These are phyloP conservation scores for Schizonepeta tenuifolia DNA, from an alignment of 257 asterid genomes.

Conservation along the genomic window DNA sequence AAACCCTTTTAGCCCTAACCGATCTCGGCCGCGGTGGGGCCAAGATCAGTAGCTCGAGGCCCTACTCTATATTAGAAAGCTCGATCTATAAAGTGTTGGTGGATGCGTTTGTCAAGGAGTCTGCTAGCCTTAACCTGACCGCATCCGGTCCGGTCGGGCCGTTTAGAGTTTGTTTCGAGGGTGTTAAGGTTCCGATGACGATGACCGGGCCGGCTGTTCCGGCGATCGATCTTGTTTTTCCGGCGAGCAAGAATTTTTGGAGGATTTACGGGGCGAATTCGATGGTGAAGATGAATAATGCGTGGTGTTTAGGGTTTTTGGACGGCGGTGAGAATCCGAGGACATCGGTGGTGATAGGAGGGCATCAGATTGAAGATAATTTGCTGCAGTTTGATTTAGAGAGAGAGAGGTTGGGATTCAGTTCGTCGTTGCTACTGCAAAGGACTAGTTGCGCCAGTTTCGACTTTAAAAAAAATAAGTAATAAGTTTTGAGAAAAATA, in stretches of 20 bases:
- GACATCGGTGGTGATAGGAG: slow-evolving; percentile 44
- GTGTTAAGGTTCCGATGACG: slow-evolving; percentile 13
- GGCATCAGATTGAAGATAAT: slow-evolving; percentile 43
- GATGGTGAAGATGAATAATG: slow-evolving; percentile 34
- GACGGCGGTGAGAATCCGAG: slow-evolving; percentile 38
- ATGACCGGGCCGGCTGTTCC: slow-evolving; percentile 38
- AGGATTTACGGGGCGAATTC: slow-evolving; percentile 41
- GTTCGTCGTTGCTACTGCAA: slow-evolving; percentile 31
- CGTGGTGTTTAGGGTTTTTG: slow-evolving; percentile 44
- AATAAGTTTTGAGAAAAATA: neutral
- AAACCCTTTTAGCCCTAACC: slow-evolving; percentile 31
- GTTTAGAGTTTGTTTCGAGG: slow-evolving; percentile 31
- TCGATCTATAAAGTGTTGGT: slow-evolving; percentile 36
- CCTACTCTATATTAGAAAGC: slow-evolving; percentile 32
- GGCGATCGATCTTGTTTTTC: slow-evolving; percentile 37
- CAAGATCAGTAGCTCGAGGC: slow-evolving; percentile 36
- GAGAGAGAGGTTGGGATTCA: slow-evolving; percentile 38
- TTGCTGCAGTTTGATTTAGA: slow-evolving; percentile 47
- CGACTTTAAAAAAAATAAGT: neutral
- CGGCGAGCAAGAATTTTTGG: slow-evolving; percentile 30
- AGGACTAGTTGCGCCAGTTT: slow-evolving; percentile 32
- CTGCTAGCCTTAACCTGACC: slow-evolving; percentile 30
- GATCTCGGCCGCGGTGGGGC: slow-evolving; percentile 39
- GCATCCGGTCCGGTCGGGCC: slow-evolving; percentile 33
- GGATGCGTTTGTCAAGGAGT: slow-evolving; percentile 34